Base-by-base conservation (phyloP, 2,329 filamentous ascomycete genomes). In the Tolypocladium cylindrosporum region DNA sequence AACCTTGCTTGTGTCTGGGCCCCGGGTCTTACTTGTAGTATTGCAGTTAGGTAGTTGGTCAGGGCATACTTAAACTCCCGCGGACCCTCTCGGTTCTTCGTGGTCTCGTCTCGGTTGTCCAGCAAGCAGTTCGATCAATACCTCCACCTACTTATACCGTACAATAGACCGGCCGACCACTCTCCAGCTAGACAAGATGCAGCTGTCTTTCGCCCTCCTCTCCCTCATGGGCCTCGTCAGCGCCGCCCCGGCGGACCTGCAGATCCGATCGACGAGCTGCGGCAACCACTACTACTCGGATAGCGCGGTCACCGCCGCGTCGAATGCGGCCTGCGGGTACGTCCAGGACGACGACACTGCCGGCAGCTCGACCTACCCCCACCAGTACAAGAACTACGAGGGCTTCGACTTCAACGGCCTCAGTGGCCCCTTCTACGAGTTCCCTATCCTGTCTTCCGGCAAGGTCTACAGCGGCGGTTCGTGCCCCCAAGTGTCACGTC, bases 341-440 rank as follows among this genome's bases (percentile, higher is more conserved):
- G 66, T 68, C 53, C 58, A 55, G 48, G 53, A 55, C 16, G 63
- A 57, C n/a, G 60, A 59, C 24, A 65, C 59, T 1, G 65, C 66
- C 19, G 70, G 70, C 24, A 62, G 61, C 61, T 71, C 69, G 8
- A 65, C 59, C 45, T 75, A 75, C 59, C 73, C 73, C n/a, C 73
- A 75, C 63, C 63, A 61, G 39, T 75, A 70, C 66, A 70, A 70
- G 65, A 72, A 75, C 71, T 64, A 61, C 40, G 73, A 75, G 65
- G 72, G 68, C 39, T 74, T 75, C 40, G 55, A 63, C 55, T 74
- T 74, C 52, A 48, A 61, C n/a, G 67, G 61, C 54, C 60, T 65
- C 36, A n/a, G 41, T 16, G 69, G 69, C 0, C 71, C 73, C 3
- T 75, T 69, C 65, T 69, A 74, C 58, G 73, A 75, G 65, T 75